A percentile compares a stretch with the other conserved stretches of the same genome.
These are phyloP conservation scores for Anacardium occidentale DNA, from an alignment of 345 rosid genomes.

Conservation along the genomic window DNA sequence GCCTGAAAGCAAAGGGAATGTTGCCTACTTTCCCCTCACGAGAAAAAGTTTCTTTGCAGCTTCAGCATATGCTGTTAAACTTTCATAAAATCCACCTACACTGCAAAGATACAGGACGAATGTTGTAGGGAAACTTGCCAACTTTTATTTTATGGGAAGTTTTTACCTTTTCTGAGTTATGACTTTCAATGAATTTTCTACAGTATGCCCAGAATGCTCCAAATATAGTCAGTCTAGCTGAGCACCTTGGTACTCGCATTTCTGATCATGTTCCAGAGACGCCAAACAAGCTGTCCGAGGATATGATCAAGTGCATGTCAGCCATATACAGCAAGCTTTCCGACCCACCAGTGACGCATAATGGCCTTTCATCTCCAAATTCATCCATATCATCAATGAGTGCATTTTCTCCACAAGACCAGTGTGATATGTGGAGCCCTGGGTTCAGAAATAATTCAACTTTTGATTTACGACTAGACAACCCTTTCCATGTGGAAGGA, in stretches of 20 bases:
- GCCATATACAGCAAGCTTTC: conserved; percentile 85
- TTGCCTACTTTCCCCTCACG: neutral
- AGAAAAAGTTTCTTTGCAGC: neutral
- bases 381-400: conserved; percentile 69
- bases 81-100: neutral
- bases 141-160: neutral
- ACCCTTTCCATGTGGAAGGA: conserved; percentile 87
- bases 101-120: conserved; percentile 9
- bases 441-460: conserved; percentile 72
- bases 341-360: conserved; percentile 68
- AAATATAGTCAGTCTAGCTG: conserved; percentile 82
- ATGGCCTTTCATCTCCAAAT: conserved; percentile 72
- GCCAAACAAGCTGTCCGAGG: conserved; percentile 93
- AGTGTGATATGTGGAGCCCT: conserved; percentile 80
- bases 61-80: neutral
- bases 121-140: neutral
- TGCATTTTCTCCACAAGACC: conserved; percentile 73
- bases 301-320: conserved; percentile 92
- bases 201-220: conserved; percentile 75
- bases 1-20: neutral
- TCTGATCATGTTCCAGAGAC: conserved; percentile 91
- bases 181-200: conserved; percentile 20
- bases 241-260: conserved; percentile 84
- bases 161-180: conserved; percentile 12
- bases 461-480: conserved; percentile 70